Evolutionary conservation across 495 filamentous ascomycete species (phyloP), one percentile per base, ranked within the genome.

Genomic region (Pyrenopolyporus hunteri): DNA sequence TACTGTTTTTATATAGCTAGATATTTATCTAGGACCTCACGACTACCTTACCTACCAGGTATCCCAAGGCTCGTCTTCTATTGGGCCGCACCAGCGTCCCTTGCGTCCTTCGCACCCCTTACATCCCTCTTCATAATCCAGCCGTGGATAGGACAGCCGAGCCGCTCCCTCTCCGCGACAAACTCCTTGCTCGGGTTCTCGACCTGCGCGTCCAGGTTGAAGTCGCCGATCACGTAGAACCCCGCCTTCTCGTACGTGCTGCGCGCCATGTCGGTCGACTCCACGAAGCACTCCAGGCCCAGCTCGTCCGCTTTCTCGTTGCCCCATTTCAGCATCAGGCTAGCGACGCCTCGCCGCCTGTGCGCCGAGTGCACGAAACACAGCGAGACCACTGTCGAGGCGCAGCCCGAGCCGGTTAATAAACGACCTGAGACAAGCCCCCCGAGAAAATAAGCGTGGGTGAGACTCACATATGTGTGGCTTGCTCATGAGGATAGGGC

Each of bases 251-350:
- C 66, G 37, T 78, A 78, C n/a, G 68, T 49, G 3, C 53, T 47
- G 19, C 71, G 70, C 10, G 72, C 76, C 13, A 59, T 59, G 23
- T 70, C 72, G 7, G 73, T 74, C 28, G 73, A 63, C 62, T 78
- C 74, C 3, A 78, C 69, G 23, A 76, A 72, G 14, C 72, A 65
- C 37, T 73, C 69, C 10, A 78, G 44, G 17, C 70, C 68, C 8
- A 74, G 51, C 28, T 74, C 71, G 37, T 77, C 74, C 2, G 73
- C 71, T 59, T 69, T 70, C 39, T 61, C 17, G 7, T 66, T 65
- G 13, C 74, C 75, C 75, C 75, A 78, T 11, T 66, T 25, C 25
- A 77, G 52, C 29, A 76, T 64, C 53, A 68, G 39, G 14, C 49
- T 69, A 13, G 60, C 72, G n/a, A 54, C 63, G 6, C 72, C 72